These are phyloP conservation scores for Clonostachys rosea DNA, from an alignment of 2,329 filamentous ascomycete genomes.

Conservation along the genomic window DNA sequence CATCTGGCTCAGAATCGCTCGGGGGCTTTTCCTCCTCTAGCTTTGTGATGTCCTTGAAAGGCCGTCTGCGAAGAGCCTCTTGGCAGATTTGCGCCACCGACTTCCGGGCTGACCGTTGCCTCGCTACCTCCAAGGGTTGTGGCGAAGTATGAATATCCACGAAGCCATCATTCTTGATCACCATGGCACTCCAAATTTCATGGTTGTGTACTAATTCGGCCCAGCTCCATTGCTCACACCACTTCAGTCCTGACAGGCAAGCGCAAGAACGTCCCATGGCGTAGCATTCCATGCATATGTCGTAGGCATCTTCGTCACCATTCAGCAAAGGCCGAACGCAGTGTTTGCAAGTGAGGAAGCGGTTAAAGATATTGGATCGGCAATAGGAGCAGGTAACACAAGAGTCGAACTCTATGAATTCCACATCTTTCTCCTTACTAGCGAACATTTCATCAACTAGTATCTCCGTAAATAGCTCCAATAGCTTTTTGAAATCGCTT, in stretches of 20 bases:
- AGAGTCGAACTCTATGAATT: conserved; percentile 79
- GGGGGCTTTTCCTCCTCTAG: conserved; percentile 41
- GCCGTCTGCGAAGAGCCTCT: conserved; percentile 73
- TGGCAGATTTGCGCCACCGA: conserved; percentile 91
- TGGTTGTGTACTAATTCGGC: conserved; percentile 71
- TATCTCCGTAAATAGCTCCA: conserved; percentile 72
- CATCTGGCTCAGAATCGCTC: conserved; percentile 47
- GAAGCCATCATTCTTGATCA: conserved; percentile 69
- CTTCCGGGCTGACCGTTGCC: conserved; percentile 64
- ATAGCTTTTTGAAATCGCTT: conserved; percentile 77
- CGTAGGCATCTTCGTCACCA: conserved; percentile 80
- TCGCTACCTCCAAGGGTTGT: conserved; percentile 65
- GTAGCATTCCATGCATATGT: conserved; percentile 97
- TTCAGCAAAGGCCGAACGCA: conserved; percentile 66
- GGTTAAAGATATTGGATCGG: conserved; percentile 93
- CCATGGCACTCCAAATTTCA: conserved; percentile 75
- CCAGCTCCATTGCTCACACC: conserved; percentile 94
- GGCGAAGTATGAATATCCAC: conserved; percentile 63
- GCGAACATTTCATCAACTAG: conserved; percentile 84
- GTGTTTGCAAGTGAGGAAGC: conserved; percentile 86
- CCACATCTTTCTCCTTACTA: conserved; percentile 64
- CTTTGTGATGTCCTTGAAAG: conserved; percentile 78
- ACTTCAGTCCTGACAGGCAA: conserved; percentile 79
- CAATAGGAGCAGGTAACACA: conserved; percentile 96
- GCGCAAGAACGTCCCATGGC: conserved; percentile 93